These are phyloP conservation scores for Mangifera indica DNA, from an alignment of 345 rosid genomes.

Conservation along the genomic window DNA sequence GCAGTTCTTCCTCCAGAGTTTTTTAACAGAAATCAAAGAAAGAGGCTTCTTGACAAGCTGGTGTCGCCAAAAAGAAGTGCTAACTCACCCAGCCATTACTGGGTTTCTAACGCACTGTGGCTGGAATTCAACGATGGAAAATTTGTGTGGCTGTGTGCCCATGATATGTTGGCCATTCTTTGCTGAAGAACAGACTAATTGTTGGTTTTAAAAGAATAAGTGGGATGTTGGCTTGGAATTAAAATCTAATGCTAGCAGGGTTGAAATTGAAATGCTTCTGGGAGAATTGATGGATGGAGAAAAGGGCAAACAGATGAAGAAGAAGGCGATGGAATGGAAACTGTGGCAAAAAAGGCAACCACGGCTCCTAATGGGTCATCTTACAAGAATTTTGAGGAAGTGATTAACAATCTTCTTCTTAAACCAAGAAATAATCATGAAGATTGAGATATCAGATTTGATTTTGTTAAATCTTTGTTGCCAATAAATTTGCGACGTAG, in stretches of 20 bases:
- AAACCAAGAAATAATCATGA: not conserved
- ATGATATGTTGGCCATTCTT: conserved; percentile 24
- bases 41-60: conserved; percentile 8
- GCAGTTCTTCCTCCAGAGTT: conserved; percentile 19
- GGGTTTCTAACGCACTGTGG: conserved; percentile 17
- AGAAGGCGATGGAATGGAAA: conserved; percentile 20
- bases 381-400: conserved; percentile 1
- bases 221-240: conserved; percentile 24
- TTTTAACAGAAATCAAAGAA: conserved; percentile 10
- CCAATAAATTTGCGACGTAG: too few species aligned
- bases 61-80: conserved; percentile 17
- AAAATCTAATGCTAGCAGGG: not conserved
- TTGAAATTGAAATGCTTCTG: conserved; percentile 20
- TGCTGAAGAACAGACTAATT: conserved; percentile 11
- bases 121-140: conserved; percentile 16
- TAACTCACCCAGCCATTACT: conserved; percentile 13
- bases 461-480: too few species aligned
- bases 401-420: conserved; percentile 16
- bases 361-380: conserved; percentile 19
- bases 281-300: conserved; percentile 26
- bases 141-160: not conserved
- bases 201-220: conserved; percentile 9
- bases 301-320: conserved; percentile 14
- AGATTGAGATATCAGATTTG: not conserved
- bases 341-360: conserved; percentile 3